A percentile compares a stretch with the other conserved stretches of the same genome.
These are phyloP conservation scores for Umbelopsis vinacea DNA, from an alignment of 192 early-diverging fungal genomes.

Conservation along the genomic window DNA sequence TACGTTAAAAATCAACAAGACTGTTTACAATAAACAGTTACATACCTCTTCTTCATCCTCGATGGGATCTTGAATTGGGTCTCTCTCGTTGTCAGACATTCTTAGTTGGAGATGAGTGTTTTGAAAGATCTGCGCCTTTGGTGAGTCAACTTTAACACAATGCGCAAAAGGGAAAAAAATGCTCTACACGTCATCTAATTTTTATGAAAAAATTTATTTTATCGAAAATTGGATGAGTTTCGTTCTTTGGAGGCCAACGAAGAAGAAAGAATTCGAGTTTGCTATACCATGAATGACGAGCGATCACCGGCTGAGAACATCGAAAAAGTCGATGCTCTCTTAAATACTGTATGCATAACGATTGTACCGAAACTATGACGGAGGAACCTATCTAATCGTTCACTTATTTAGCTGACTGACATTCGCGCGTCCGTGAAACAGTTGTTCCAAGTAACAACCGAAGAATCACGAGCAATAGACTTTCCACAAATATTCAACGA, in stretches of 20 bases:
- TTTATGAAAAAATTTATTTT: background rate
- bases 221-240: no score
- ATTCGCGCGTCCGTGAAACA: conserved; percentile 14
- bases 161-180: conserved; percentile 17
- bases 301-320: background rate
- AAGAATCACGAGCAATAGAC: conserved; percentile 5
- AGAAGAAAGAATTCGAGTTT: background rate
- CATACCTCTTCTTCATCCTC: conserved; percentile 39
- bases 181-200: background rate
- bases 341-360: background rate
- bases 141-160: conserved; percentile 10
- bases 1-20: background rate
- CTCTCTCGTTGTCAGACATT: conserved; percentile 49
- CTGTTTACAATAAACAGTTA: background rate
- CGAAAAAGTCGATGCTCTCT: background rate
- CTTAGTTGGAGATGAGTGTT: conserved; percentile 9
- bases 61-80: conserved; percentile 38
- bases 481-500: conserved; percentile 23
- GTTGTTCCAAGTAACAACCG: conserved; percentile 5
- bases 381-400: no score
- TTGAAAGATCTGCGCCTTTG: conserved; percentile 16
- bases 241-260: background rate
- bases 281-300: conserved; percentile 1
- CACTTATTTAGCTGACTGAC: background rate
- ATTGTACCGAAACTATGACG: no score